These are phyloP conservation scores for Pistacia atlantica DNA, from an alignment of 345 rosid genomes.

Conservation along the genomic window DNA sequence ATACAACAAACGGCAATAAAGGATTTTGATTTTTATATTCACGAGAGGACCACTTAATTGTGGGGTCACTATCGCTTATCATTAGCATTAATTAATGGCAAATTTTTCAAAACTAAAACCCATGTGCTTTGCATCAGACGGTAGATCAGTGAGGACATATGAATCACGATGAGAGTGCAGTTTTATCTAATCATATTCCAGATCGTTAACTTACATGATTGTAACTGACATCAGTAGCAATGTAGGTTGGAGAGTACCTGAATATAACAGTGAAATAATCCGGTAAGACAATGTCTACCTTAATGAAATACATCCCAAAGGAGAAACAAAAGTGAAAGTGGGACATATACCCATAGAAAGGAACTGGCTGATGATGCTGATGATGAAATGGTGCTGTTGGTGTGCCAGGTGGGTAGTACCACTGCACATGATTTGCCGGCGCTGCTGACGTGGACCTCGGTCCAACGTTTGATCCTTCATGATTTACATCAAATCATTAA, in stretches of 20 bases:
- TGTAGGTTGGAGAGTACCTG: conserved; percentile 77
- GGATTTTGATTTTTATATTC: background rate
- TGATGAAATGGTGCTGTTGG: conserved; percentile 53
- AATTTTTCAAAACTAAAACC: background rate
- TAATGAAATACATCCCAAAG: conserved; percentile 5
- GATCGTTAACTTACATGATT: conserved; percentile 58
- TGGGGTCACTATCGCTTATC: background rate
- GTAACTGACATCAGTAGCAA: conserved; percentile 60
- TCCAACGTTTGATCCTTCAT: conserved; percentile 58
- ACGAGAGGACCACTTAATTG: background rate
- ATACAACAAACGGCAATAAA: background rate
- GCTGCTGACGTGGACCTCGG: conserved; percentile 56
- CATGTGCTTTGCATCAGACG: background rate
- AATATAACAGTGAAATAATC: background rate
- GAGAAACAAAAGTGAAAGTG: background rate
- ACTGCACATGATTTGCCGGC: conserved; percentile 68
- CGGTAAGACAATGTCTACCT: conserved; percentile 7
- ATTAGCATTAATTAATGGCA: background rate
- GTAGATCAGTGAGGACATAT: background rate
- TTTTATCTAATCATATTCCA: background rate
- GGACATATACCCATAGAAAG: conserved; percentile 66
- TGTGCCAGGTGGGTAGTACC: conserved; percentile 74
- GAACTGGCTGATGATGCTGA: conserved; percentile 69
- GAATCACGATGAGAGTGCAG: background rate
- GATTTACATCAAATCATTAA: background rate